phyloP scores from a whole-genome alignment of 176 grass and related monocot species.

The Themeda triandra region DNA sequence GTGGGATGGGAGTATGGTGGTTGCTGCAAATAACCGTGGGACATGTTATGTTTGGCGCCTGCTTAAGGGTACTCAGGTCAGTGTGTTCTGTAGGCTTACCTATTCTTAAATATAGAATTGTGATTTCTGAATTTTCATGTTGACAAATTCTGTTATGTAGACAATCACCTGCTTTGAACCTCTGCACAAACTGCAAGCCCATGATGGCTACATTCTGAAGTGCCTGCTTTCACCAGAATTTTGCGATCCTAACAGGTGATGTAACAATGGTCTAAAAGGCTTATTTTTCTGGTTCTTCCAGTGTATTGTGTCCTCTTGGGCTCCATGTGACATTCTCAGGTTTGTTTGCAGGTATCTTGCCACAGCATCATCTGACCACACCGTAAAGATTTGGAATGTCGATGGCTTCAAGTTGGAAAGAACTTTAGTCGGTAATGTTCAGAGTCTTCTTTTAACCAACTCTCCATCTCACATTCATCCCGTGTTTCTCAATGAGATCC shows the following conservation, averaged over 20 bases:
- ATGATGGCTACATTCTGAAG: conserved; percentile 70
- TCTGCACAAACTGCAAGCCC: conserved; percentile 75
- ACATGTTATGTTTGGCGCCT: conserved; percentile 90
- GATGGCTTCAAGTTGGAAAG: conserved; percentile 93
- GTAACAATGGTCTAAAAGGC: neutral
- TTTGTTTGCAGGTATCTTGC: conserved; percentile 78
- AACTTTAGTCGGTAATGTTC: conserved; percentile 63
- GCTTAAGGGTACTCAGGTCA: conserved; percentile 19
- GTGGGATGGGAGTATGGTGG: conserved; percentile 99
- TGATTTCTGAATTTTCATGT: neutral
- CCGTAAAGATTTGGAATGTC: conserved; percentile 98
- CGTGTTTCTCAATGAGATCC: neutral
- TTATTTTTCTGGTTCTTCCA: neutral
- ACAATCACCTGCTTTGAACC: conserved; percentile 25
- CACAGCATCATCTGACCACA: conserved; percentile 83
- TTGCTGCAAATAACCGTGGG: conserved; percentile 92
- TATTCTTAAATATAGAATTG: neutral
- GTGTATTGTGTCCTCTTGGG: neutral
- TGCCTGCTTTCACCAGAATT: conserved; percentile 92
- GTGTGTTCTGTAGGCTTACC: neutral
- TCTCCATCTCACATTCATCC: neutral
- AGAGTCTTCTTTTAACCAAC: neutral
- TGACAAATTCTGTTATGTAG: neutral
- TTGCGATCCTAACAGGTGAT: conserved; percentile 81
- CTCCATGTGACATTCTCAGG: neutral